Percentiles rank a stretch among this genome's conserved stretches.
phyloP scores from a whole-genome alignment of 768 basidiomycete species.

The Termitomyces sp. region DNA sequence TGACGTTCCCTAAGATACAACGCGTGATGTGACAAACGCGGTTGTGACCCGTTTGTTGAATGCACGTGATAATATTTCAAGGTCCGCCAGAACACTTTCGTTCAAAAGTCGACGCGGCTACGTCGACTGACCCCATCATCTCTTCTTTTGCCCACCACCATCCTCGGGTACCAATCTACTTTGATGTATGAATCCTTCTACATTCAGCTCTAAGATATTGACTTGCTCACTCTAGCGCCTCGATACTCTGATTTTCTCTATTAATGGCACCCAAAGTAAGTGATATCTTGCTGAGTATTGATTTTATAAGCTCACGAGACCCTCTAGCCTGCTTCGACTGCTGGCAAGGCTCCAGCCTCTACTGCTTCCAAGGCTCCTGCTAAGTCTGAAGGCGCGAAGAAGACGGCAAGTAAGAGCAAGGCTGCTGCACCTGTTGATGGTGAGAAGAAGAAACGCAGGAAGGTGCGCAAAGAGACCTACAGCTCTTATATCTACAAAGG shows the following conservation, averaged over 20 bases:
- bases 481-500: constrained; percentile 86
- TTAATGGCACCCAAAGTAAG: constrained; percentile 32
- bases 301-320: not conserved
- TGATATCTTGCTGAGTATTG: not conserved
- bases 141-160: constrained; percentile 23
- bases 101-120: constrained; percentile 13
- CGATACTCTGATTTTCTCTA: constrained; percentile 5
- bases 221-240: not conserved
- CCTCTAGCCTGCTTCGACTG: constrained; percentile 62
- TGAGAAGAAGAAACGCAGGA: constrained; percentile 80
- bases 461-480: constrained; percentile 80
- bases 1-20: not conserved
- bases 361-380: constrained; percentile 48
- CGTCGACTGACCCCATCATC: constrained; percentile 21
- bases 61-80: constrained; percentile 17
- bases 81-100: constrained; percentile 15
- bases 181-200: not conserved
- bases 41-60: constrained; percentile 15
- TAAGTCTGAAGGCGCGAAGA: constrained; percentile 38
- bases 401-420: constrained; percentile 38
- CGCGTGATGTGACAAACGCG: constrained; percentile 17
- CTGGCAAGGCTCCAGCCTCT: constrained; percentile 59
- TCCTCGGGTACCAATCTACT: constrained; percentile 4
- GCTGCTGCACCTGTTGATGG: constrained; percentile 46
- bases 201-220: not conserved